Conservation (phyloP, 2,329 filamentous ascomycete species). For the Aspergillus tamarii region DNA sequence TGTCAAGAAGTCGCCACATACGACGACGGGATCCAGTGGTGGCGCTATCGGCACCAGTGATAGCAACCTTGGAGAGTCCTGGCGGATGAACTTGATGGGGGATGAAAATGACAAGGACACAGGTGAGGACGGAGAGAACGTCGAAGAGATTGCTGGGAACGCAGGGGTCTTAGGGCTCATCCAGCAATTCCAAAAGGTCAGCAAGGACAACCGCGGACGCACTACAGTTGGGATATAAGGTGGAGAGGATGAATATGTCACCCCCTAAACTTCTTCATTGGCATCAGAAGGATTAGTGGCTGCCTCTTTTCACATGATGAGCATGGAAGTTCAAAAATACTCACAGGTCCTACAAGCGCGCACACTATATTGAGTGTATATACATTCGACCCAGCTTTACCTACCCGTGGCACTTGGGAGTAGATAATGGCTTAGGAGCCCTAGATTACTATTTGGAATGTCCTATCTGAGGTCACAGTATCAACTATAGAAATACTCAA, state of each 20-base stretch:
- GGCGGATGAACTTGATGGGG: constrained; percentile 49
- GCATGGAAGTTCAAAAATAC: not conserved
- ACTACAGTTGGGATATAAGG: constrained; percentile 39
- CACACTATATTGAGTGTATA: not conserved
- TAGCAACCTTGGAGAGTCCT: constrained; percentile 61
- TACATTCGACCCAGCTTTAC: not conserved
- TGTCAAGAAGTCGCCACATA: constrained; percentile 22
- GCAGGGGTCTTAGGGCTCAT: constrained; percentile 67
- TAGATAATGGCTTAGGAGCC: no score
- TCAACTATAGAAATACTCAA: no score
- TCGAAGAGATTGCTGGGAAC: constrained; percentile 50
- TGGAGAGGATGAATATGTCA: not conserved
- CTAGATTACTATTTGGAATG: no score
- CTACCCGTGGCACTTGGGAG: not conserved
- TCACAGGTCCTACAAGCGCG: not conserved
- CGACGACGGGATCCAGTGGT: constrained; percentile 37
- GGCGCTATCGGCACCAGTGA: constrained; percentile 48
- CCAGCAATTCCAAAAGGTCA: constrained; percentile 67
- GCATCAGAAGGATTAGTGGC: not conserved
- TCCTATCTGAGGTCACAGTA: no score
- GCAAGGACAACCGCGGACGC: constrained; percentile 41
- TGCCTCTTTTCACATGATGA: not conserved
- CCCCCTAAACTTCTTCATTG: not conserved
- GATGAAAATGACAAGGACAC: constrained; percentile 42
- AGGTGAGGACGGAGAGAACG: constrained; percentile 52